Conservation (phyloP, 139 green algal genomes). For the Coccomyxa sp. region DNA sequence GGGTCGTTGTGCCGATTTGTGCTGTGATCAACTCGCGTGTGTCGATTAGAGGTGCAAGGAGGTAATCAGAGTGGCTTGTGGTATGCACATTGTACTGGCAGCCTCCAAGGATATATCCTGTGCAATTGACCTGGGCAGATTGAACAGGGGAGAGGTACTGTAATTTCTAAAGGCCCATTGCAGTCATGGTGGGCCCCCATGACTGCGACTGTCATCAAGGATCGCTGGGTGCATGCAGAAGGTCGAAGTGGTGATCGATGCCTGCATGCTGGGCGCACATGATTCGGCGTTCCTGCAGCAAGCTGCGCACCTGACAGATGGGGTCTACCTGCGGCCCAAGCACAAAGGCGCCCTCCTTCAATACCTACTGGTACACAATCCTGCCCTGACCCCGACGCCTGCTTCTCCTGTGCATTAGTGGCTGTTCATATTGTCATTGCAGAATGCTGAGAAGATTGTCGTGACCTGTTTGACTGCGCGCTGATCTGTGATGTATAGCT, state of each 20-base stretch:
- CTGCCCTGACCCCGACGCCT: neutral
- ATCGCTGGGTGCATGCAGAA: constrained; percentile 20
- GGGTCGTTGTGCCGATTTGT: no score
- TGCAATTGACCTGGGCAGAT: no score
- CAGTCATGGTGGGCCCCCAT: no score
- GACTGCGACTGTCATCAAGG: no score
- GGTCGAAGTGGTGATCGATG: constrained; percentile 52
- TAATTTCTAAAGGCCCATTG: no score
- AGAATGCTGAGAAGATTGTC: neutral
- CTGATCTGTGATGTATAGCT: no score
- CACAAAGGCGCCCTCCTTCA: constrained; percentile 28
- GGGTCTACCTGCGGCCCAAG: constrained; percentile 46
- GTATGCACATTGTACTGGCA: no score
- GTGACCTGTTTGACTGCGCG: no score
- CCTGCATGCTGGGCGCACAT: constrained; percentile 44
- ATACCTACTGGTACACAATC: constrained; percentile 25
- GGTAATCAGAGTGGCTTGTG: neutral
- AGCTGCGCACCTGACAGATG: constrained; percentile 54
- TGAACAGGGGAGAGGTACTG: no score
- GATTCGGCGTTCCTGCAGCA: constrained; percentile 71
- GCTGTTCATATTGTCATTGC: neutral
- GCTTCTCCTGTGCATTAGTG: neutral
- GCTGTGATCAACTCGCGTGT: neutral
- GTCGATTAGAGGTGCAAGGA: neutral
- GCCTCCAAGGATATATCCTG: no score